Evolutionary conservation across 129 eudicot species (phyloP), one percentile per base, ranked within the genome.

Genomic region (Escallonia rubra): DNA sequence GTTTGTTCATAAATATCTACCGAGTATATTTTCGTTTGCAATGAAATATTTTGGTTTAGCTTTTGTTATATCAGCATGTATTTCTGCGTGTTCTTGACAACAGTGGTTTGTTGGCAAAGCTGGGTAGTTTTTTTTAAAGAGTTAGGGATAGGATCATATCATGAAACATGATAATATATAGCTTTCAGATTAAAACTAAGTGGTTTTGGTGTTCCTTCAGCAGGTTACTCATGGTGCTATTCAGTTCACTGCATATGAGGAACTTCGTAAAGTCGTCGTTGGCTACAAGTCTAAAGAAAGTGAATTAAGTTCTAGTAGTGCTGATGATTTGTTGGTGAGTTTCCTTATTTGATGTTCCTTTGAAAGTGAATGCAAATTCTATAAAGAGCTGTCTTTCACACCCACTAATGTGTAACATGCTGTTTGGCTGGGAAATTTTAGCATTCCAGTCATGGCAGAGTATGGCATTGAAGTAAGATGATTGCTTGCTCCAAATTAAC

Each of bases 211-310:
- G 63, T 48, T 78, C 58, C 67, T 75, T 64, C 78, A 86, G 87
- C 87, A 94, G 99, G 94, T 94, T 55, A 75, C 99, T 58, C 99
- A 94, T 85, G 99, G 99, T 59, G 99, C 99, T 59, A 78, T 91
- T 66, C 99, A 94, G 87, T 94, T 94, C 71, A 83, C 99, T 66
- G 89, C 99, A 58, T 94, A 94, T 52, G 99, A 94, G 78, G 99
- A 94, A 78, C 82, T 94, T 49, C 90, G 96, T 43, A 90, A 90
- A 74, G 48, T 71, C 61, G 61, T 79, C 43, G 73, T 87, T 70
- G 79, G 59, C 49, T 80, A 62, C 8, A 81, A 86, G 74, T 77
- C 82, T 66, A 60, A 11, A 58, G 70, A 66, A 9, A 66, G 67
- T 4, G 67, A 79, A 5, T 59, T 53, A 15, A 43, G 54, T 57